Evolutionary conservation across 805 yeast genomes (phyloP), one percentile per base, ranked within the genome.

Genomic region (Diddensiella transvaalensis): DNA sequence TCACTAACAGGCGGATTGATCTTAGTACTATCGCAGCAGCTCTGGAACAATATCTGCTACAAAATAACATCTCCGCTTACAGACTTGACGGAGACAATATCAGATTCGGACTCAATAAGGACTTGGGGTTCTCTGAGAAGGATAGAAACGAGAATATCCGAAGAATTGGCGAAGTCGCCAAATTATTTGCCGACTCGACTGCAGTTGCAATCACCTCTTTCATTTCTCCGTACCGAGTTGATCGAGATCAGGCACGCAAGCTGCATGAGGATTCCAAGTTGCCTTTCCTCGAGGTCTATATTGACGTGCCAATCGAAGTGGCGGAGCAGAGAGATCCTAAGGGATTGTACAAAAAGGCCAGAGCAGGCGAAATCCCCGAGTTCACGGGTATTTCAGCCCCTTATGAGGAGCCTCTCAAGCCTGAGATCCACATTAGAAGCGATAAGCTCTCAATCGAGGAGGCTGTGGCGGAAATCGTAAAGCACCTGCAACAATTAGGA

Each of bases 281-380:
- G 53, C 91, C 95, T 46, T 90, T 90, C 61, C 78, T 90, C 47
- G 98, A 90, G 72, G 95, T 91, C 5, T 89, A 72, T 58, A 91
- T 90, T 32, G 96, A 90, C 66, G 97, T 89, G 40, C 97, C 98
- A 30, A 75, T 91, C 44, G 89, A 84, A 61, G 88, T 91, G 53
- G 98, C 97, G 44, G 98, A 91, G 74, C 78, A 87, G 68, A 87
- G 98, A 72, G 98, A 91, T 68, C 98, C 98, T 55, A 91, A 91
- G 74, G 98, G 98, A 10, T 74, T 91, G 57, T 91, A 91, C 75
- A 89, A 89, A 71, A 91, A 91, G 77, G 98, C 98, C 15, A 82
- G 97, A 68, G 93, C 89, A 62, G 98, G 98, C 30, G 72, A 85
- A 52, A 90, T 90, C 67, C 87, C 87, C 70, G 96, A 90, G 64